Evolutionary conservation across 345 rosid genomes (phyloP).

Genomic region (Schrenkiella parvula): DNA sequence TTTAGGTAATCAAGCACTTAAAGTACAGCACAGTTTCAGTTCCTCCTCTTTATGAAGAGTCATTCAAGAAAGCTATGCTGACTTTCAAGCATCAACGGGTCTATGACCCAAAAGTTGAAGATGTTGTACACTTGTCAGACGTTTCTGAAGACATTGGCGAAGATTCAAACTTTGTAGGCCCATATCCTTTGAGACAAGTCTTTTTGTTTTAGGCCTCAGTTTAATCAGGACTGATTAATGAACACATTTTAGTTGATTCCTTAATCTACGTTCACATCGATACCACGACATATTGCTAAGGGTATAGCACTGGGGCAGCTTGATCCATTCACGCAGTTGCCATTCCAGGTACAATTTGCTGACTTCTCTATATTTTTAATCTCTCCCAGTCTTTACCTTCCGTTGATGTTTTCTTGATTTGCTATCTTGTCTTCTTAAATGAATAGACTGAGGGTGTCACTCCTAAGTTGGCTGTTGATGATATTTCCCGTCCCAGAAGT

Average conservation of each 20-base stretch:
- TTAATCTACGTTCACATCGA: slow-evolving; percentile 55
- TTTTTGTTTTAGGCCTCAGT: neutral
- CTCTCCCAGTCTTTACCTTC: neutral
- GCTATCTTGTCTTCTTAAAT: neutral
- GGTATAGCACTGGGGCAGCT: slow-evolving; percentile 84
- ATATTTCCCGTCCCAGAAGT: slow-evolving; percentile 31
- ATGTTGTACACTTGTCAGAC: slow-evolving; percentile 51
- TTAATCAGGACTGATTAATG: slow-evolving; percentile 4
- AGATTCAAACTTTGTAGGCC: slow-evolving; percentile 76
- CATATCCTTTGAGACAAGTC: slow-evolving; percentile 71
- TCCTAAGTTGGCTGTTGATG: slow-evolving; percentile 31
- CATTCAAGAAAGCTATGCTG: slow-evolving; percentile 73
- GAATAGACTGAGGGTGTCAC: slow-evolving; percentile 46
- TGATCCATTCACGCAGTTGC: slow-evolving; percentile 82
- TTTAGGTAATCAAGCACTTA: slow-evolving; percentile 88
- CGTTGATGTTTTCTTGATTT: slow-evolving; percentile 3
- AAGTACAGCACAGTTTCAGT: slow-evolving; percentile 67
- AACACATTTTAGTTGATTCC: slow-evolving; percentile 24
- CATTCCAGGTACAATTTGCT: slow-evolving; percentile 56
- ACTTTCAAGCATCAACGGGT: slow-evolving; percentile 95
- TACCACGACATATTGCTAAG: slow-evolving; percentile 72
- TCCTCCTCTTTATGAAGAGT: slow-evolving; percentile 85
- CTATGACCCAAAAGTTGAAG: slow-evolving; percentile 61
- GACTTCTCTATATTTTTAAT: slow-evolving; percentile 1
- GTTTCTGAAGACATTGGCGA: slow-evolving; percentile 44